These are phyloP conservation scores for Candida pseudofarinosa DNA, from an alignment of 805 yeast species.

Conservation along the genomic window DNA sequence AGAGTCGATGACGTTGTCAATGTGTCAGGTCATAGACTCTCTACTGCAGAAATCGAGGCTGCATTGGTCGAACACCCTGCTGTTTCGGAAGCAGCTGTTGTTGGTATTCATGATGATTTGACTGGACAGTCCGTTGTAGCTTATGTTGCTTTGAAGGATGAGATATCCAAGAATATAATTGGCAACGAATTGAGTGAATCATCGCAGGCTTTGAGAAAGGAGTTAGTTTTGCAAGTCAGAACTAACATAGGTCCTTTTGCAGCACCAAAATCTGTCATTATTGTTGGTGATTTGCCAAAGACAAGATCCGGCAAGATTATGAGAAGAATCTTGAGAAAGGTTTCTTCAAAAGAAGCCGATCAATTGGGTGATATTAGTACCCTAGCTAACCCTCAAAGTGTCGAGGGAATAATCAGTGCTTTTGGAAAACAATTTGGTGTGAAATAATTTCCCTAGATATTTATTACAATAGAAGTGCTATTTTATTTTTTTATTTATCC, in stretches of 20 bases:
- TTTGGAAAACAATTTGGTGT: conserved; percentile 38
- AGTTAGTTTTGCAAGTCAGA: conserved; percentile 65
- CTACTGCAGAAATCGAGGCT: conserved; percentile 88
- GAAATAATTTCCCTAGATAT: conserved; percentile 21
- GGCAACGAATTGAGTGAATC: conserved; percentile 40
- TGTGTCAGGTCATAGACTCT: conserved; percentile 80
- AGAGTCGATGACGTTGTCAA: conserved; percentile 88
- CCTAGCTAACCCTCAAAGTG: conserved; percentile 71
- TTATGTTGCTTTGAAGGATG: conserved; percentile 68
- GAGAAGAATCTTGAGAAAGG: conserved; percentile 81
- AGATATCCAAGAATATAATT: conserved; percentile 21
- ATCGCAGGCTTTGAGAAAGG: conserved; percentile 52
- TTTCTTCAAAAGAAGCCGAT: conserved; percentile 71
- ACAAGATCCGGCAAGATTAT: conserved; percentile 84
- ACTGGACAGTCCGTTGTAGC: conserved; percentile 88
- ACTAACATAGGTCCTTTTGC: conserved; percentile 84
- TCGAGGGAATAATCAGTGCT: conserved; percentile 55
- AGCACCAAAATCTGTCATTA: conserved; percentile 69
- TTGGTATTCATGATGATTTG: conserved; percentile 76
- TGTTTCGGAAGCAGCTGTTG: conserved; percentile 79
- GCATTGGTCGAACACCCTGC: conserved; percentile 68
- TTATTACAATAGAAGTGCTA: conserved; percentile 1
- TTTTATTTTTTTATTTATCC: conserved; percentile 2
- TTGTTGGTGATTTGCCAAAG: conserved; percentile 78
- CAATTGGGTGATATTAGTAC: conserved; percentile 79